Evolutionary conservation across 2,329 filamentous ascomycete genomes (phyloP), one percentile per base, ranked within the genome.

Genomic region (Trichoderma guizhouense): DNA sequence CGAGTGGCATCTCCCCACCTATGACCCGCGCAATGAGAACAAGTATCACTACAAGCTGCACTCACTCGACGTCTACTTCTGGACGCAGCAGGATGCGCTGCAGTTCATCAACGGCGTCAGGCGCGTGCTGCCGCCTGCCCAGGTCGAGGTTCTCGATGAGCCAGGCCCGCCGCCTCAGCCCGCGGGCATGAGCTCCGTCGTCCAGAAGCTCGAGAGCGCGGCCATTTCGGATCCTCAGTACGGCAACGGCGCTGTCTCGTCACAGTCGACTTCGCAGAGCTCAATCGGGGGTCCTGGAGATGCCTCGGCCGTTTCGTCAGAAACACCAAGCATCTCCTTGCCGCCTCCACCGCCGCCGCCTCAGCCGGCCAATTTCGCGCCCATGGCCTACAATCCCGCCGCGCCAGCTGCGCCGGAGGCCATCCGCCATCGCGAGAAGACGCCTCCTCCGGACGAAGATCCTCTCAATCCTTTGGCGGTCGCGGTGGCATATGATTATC

Each of bases 41-140:
- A 93, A 92, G 79, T 94, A 94, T 79, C 89, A 94, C 84, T 94
- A 94, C 82, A 90, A 89, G 78, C 86, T 95, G 8, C 90, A 93
- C 78, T 91, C 90, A 0, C 79, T 95, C 71, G 92, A 95, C 77
- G 83, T 95, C 15, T 95, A 95, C 82, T 92, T 95, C 78, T 94
- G 92, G 91, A 93, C 90, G 0, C 88, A 89, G 73, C 85, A 89
- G 71, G 92, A 95, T 81, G 92, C 92, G 1, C 83, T 89, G 32
- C 86, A 89, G 71, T 93, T 95, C 74, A 82, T 94, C 73, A 91
- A 91, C 76, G 90, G 89, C 15, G 83, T 93, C 69, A 85, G 90
- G 65, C 86, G 89, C 69, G 87, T 93, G 5, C 80, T 93, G 30
- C 90, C 92, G 5, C 79, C 85, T 0, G 81, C 84, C 9, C 89